These are phyloP conservation scores for Pichia scutulata DNA, from an alignment of 805 yeast species.

Conservation along the genomic window DNA sequence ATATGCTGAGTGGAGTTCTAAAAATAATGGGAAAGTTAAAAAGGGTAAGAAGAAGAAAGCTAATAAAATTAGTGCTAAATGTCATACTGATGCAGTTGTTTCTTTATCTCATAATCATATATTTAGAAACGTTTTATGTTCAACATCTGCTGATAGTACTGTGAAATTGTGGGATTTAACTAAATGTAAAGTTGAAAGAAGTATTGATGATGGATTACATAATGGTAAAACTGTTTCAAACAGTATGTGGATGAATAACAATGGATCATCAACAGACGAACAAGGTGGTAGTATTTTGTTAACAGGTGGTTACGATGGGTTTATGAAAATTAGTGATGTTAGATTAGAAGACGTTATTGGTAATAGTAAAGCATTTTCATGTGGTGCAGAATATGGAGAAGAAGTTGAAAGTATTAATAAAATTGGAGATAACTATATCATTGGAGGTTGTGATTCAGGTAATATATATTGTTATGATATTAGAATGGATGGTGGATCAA, in stretches of 20 bases:
- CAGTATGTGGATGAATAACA: conserved; percentile 74
- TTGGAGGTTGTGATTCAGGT: conserved; percentile 88
- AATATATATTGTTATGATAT: conserved; percentile 84
- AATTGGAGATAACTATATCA: conserved; percentile 43
- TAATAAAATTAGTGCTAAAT: conserved; percentile 44
- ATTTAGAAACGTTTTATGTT: conserved; percentile 80
- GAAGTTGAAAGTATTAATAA: conserved; percentile 82
- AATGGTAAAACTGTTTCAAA: conserved; percentile 73
- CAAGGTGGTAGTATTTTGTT: conserved; percentile 59
- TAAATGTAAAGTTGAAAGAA: conserved; percentile 66
- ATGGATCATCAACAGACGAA: conserved; percentile 8
- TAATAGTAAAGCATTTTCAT: conserved; percentile 58
- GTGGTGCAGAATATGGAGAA: conserved; percentile 42
- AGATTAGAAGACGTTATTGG: conserved; percentile 56
- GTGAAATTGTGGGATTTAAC: conserved; percentile 93
- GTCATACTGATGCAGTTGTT: conserved; percentile 90
- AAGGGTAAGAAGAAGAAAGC: conserved; percentile 33
- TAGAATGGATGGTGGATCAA: conserved; percentile 34
- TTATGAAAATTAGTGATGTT: conserved; percentile 76
- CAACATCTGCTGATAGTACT: conserved; percentile 92
- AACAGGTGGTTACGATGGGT: conserved; percentile 92
- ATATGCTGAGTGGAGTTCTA: conserved; percentile 20
- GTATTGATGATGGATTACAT: conserved; percentile 59
- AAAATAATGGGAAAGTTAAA: conserved; percentile 30
- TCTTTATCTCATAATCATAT: conserved; percentile 75